Conservation (phyloP, 1,139 yeast genomes). For the Pneumocystis wakefieldiae region DNA sequence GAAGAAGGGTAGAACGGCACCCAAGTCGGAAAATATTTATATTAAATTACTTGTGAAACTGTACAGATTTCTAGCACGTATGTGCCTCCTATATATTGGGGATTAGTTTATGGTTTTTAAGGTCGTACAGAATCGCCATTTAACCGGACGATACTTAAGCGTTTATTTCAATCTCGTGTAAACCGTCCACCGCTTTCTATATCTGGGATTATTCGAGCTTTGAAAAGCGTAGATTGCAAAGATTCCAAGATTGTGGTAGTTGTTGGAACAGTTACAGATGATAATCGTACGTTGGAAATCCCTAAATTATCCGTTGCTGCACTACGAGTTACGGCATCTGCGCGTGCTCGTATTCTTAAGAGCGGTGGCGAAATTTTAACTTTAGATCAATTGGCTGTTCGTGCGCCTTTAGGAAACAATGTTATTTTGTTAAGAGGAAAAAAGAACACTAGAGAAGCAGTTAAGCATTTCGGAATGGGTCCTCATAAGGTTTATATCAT, state of each 20-base stretch:
- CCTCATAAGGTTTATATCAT: conserved; percentile 53
- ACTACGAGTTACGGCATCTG: conserved; percentile 97
- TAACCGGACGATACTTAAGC: conserved; percentile 92
- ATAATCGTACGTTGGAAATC: conserved; percentile 80
- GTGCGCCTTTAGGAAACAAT: conserved; percentile 99
- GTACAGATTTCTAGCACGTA: conserved; percentile 98
- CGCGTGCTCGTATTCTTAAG: conserved; percentile 92
- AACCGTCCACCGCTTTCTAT: conserved; percentile 99
- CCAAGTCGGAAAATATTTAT: conserved; percentile 99
- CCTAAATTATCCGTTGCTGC: conserved; percentile 98
- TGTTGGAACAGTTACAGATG: conserved; percentile 99
- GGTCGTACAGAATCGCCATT: conserved; percentile 84
- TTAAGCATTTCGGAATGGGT: conserved; percentile 99
- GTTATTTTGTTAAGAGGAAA: conserved; percentile 97
- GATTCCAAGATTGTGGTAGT: conserved; percentile 92
- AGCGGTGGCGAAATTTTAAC: conserved; percentile 99
- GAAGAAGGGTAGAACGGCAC: conserved; percentile 95
- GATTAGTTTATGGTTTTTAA: background rate
- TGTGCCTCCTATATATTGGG: conserved; percentile 28
- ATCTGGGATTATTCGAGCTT: conserved; percentile 76
- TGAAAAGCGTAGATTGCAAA: conserved; percentile 39
- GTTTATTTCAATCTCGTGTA: conserved; percentile 92
- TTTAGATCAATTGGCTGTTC: conserved; percentile 95
- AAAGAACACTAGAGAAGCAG: conserved; percentile 98
- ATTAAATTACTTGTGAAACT: conserved; percentile 92